These are phyloP conservation scores for Candida glucosophila DNA, from an alignment of 1,139 yeast species.

Conservation along the genomic window DNA sequence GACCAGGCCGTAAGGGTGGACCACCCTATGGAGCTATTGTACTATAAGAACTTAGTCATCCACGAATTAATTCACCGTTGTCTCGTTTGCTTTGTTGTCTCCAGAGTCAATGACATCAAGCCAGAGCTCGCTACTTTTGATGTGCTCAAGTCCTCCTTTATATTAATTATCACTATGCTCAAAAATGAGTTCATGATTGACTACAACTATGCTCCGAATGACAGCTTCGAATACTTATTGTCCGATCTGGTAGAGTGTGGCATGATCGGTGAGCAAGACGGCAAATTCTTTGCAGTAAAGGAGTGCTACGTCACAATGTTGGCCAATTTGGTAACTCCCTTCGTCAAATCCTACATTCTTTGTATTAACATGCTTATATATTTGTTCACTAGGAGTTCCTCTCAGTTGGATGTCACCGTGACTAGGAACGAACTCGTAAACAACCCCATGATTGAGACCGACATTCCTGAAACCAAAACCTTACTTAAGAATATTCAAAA, in stretches of 20 bases:
- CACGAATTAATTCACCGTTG: slow-evolving; percentile 34
- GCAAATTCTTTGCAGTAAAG: slow-evolving; percentile 17
- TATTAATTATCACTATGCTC: slow-evolving; percentile 31
- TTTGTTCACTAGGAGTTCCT: slow-evolving; percentile 6
- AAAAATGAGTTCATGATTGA: slow-evolving; percentile 40
- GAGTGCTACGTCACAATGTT: slow-evolving; percentile 15
- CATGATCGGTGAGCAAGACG: slow-evolving; percentile 5
- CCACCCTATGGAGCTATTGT: slow-evolving; percentile 34
- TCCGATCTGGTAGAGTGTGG: slow-evolving; percentile 15
- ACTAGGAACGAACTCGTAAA: slow-evolving; percentile 13
- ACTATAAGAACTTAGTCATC: slow-evolving; percentile 35
- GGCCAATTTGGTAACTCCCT: slow-evolving; percentile 28
- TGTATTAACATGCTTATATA: slow-evolving; percentile 16
- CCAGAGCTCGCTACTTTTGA: slow-evolving; percentile 9
- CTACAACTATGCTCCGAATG: slow-evolving; percentile 26
- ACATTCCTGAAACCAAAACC: slow-evolving; percentile 32
- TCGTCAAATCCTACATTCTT: slow-evolving; percentile 29
- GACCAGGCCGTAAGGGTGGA: slow-evolving; percentile 20
- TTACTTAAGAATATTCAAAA: slow-evolving; percentile 25
- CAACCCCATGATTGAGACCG: slow-evolving; percentile 16
- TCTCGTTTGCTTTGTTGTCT: slow-evolving; percentile 24
- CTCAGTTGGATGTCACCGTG: slow-evolving; percentile 1
- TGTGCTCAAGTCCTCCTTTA: slow-evolving; percentile 19
- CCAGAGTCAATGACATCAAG: slow-evolving; percentile 8
- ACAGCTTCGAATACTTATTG: slow-evolving; percentile 22